phyloP scores from a whole-genome alignment of 108 stramenopile species.

The Nannochloropsis oceanica region DNA sequence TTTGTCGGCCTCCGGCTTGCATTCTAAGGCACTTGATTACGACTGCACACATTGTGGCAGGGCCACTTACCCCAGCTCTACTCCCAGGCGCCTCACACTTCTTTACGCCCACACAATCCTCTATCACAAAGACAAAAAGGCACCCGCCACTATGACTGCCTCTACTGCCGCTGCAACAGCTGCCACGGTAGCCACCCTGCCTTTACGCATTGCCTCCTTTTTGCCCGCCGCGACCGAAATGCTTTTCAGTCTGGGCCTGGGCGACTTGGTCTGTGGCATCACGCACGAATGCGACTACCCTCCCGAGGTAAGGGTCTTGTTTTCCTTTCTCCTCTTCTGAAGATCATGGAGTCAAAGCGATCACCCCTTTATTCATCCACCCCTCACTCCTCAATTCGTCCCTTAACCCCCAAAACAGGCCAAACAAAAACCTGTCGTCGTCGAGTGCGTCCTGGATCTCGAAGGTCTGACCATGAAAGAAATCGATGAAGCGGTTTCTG shows the following conservation, averaged over 20 bases:
- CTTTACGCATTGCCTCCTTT: constrained; percentile 10
- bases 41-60: too few relatives aligned
- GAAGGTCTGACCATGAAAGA: constrained; percentile 11
- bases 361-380: not conserved
- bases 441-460: not conserved
- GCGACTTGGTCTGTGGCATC: constrained; percentile 20
- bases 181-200: not conserved
- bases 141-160: not conserved
- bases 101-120: too few relatives aligned
- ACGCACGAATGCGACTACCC: constrained; percentile 42
- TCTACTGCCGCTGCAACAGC: not conserved
- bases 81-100: too few relatives aligned
- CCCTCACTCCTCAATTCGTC: not conserved
- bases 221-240: constrained; percentile 20
- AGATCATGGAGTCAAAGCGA: not conserved
- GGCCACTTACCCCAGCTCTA: too few relatives aligned
- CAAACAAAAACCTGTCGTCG: not conserved
- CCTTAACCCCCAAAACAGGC: not conserved
- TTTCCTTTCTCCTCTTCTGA: not conserved
- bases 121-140: too few relatives aligned
- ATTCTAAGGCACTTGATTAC: too few relatives aligned
- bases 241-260: constrained; percentile 13
- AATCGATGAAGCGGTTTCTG: constrained; percentile 42
- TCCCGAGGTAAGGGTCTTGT: not conserved
- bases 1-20: too few relatives aligned